A percentile compares a stretch with the other conserved stretches of the same genome.
These are phyloP conservation scores for Poronia punctata DNA, from an alignment of 495 filamentous ascomycete genomes.

Conservation along the genomic window DNA sequence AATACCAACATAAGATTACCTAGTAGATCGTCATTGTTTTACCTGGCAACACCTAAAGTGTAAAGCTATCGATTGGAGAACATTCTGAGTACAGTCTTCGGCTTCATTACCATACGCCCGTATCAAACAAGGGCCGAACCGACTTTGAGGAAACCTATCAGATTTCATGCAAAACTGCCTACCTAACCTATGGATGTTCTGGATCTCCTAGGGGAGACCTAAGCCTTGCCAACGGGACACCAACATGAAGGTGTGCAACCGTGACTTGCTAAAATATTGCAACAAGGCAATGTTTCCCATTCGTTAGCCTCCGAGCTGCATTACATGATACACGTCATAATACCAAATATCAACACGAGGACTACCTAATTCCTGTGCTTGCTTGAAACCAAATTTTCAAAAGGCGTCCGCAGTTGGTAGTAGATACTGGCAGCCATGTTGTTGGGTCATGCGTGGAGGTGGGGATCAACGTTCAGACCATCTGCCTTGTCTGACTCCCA, in stretches of 20 bases:
- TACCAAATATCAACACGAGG: constrained; percentile 26
- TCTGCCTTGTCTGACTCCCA: constrained; percentile 45
- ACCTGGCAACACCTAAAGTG: too few relatives aligned
- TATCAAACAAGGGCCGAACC: too few relatives aligned
- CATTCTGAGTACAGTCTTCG: too few relatives aligned
- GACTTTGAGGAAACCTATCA: too few relatives aligned
- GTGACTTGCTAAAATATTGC: background rate
- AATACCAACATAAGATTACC: too few relatives aligned
- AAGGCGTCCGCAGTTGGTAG: constrained; percentile 1
- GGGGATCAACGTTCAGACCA: constrained; percentile 27
- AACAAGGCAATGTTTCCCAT: background rate
- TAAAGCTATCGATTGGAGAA: too few relatives aligned
- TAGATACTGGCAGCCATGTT: constrained; percentile 8
- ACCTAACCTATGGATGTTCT: too few relatives aligned
- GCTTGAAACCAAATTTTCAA: constrained; percentile 25
- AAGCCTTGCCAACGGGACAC: too few relatives aligned
- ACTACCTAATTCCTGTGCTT: constrained; percentile 45
- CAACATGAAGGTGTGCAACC: background rate
- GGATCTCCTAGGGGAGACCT: background rate
- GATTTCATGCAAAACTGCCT: too few relatives aligned
- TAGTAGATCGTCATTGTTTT: too few relatives aligned
- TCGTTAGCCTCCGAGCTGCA: constrained; percentile 1
- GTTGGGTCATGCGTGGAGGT: constrained; percentile 29
- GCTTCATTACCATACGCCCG: too few relatives aligned
- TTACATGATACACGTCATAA: constrained; percentile 13